Percentiles rank a stretch among this genome's conserved stretches.
phyloP scores from a whole-genome alignment of 2,329 filamentous ascomycete species.

The Cladosporium sp. region DNA sequence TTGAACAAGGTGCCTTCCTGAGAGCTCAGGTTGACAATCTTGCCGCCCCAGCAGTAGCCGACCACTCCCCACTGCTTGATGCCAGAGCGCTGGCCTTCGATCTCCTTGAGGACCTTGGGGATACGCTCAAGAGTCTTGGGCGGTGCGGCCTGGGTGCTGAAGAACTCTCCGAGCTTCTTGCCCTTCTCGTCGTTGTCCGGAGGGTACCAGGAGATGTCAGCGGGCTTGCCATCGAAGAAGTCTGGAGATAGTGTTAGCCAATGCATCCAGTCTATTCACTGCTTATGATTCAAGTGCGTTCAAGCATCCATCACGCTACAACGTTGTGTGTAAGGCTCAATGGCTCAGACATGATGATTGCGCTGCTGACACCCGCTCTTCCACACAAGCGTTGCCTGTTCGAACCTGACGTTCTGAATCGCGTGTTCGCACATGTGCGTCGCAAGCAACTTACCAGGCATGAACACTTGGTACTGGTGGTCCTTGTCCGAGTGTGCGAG shows the following conservation, averaged over 20 bases:
- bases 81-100: constrained; percentile 43
- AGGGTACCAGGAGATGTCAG: constrained; percentile 58
- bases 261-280: background rate
- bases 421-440: no score
- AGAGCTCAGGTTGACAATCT: constrained; percentile 55
- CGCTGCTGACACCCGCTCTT: no score
- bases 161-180: constrained; percentile 57
- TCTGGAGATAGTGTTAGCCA: constrained; percentile 42
- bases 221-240: constrained; percentile 76
- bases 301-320: no score
- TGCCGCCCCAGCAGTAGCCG: constrained; percentile 55
- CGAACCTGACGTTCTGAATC: no score
- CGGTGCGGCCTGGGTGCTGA: constrained; percentile 54
- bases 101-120: constrained; percentile 51
- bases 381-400: no score
- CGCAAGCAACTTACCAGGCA: constrained; percentile 48
- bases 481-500: constrained; percentile 50
- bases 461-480: constrained; percentile 72
- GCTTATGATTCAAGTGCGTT: no score
- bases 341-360: no score
- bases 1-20: constrained; percentile 52
- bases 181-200: constrained; percentile 55
- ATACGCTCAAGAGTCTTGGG: constrained; percentile 54
- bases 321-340: no score
- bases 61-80: constrained; percentile 57